These are phyloP conservation scores for Capsella bursapastoris DNA, from an alignment of 345 rosid genomes.

Conservation along the genomic window DNA sequence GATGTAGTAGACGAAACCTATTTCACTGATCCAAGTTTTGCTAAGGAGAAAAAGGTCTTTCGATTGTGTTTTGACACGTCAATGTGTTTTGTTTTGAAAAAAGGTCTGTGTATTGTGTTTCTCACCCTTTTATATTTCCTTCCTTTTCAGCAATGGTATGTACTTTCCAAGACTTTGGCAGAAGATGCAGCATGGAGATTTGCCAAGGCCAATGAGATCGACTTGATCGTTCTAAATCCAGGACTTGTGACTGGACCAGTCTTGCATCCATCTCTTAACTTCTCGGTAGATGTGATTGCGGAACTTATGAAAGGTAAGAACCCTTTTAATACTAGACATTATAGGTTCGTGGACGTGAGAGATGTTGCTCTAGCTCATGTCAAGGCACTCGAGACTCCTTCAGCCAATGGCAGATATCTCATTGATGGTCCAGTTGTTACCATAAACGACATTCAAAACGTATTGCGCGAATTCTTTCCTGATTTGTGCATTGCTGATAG, in stretches of 20 bases:
- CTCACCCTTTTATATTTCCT: not conserved
- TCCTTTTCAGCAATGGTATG: conserved; percentile 47
- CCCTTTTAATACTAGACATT: not conserved
- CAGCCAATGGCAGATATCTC: conserved; percentile 53
- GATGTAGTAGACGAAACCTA: conserved; percentile 52
- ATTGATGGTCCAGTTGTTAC: conserved; percentile 40
- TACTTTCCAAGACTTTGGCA: conserved; percentile 51
- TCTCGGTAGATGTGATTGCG: conserved; percentile 30
- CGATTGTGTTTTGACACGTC: conserved; percentile 1
- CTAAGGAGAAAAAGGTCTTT: conserved; percentile 40
- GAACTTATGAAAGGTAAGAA: conserved; percentile 43
- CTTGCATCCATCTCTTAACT: conserved; percentile 50
- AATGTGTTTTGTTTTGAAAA: no score
- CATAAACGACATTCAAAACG: conserved; percentile 8
- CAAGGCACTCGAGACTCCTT: conserved; percentile 51
- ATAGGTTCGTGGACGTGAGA: conserved; percentile 55
- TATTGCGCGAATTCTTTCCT: conserved; percentile 43
- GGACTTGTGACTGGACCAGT: conserved; percentile 53
- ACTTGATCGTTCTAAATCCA: conserved; percentile 49
- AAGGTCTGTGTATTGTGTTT: conserved; percentile 32
- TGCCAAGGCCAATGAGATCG: conserved; percentile 47
- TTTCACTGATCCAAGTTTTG: conserved; percentile 49
- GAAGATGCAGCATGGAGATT: conserved; percentile 58
- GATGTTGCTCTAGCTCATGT: conserved; percentile 60
- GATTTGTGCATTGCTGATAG: conserved; percentile 22